These are phyloP conservation scores for Pythium inflatum DNA, from an alignment of 352 stramenopile species.

Conservation along the genomic window DNA sequence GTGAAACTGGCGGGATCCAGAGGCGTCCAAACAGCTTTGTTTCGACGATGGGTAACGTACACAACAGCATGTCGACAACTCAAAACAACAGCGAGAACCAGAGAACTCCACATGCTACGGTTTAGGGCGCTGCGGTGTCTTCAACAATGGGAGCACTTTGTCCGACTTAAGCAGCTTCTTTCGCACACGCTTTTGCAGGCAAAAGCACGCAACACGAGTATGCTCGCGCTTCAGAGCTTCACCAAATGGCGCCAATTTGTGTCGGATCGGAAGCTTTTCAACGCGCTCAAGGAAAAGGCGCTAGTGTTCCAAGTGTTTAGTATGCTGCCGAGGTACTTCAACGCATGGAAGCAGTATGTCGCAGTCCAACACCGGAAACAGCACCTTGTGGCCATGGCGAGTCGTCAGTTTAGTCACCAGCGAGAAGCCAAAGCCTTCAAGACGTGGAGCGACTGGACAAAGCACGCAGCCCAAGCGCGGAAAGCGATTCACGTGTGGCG, in stretches of 20 bases:
- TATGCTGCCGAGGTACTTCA: constrained; percentile 41
- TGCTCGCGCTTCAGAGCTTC: constrained; percentile 22
- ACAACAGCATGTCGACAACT: neutral
- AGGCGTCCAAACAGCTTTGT: neutral
- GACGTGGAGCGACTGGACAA: constrained; percentile 33
- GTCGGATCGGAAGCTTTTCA: constrained; percentile 9
- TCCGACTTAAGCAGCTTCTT: constrained; percentile 33
- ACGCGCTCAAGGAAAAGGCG: constrained; percentile 42
- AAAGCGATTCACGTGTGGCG: constrained; percentile 19
- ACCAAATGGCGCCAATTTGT: constrained; percentile 40
- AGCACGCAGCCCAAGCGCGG: constrained; percentile 8
- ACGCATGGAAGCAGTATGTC: constrained; percentile 37
- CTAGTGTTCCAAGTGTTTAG: constrained; percentile 48
- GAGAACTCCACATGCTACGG: constrained; percentile 22
- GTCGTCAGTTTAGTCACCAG: constrained; percentile 25
- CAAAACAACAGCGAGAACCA: neutral
- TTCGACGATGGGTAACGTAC: constrained; percentile 1
- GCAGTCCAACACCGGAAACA: constrained; percentile 12
- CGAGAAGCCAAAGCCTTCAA: constrained; percentile 41
- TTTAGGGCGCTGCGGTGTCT: constrained; percentile 28
- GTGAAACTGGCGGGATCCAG: constrained; percentile 12
- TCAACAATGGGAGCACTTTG: constrained; percentile 30
- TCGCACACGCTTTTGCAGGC: constrained; percentile 27
- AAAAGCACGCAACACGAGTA: constrained; percentile 16
- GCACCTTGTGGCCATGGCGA: constrained; percentile 35